Conservation (phyloP, 2,329 filamentous ascomycete genomes). For the Apiospora koreana region DNA sequence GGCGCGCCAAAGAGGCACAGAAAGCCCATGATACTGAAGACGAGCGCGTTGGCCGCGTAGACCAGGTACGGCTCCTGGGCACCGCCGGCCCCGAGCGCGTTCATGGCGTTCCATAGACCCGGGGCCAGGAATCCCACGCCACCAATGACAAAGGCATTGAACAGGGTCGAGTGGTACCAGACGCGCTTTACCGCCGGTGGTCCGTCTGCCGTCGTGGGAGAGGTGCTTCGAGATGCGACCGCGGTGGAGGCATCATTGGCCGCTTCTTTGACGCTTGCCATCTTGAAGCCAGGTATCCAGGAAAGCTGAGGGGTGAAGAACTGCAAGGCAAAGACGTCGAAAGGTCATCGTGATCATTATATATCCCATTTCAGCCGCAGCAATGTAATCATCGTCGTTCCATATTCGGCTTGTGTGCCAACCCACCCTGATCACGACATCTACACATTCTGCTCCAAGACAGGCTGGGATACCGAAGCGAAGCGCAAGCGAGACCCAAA, state of each 20-base stretch:
- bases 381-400: not conserved
- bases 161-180: slow-evolving; percentile 54
- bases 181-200: slow-evolving; percentile 17
- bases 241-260: not conserved
- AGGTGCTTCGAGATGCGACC: not conserved
- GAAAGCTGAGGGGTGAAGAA: not conserved
- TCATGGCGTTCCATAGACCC: slow-evolving; percentile 58
- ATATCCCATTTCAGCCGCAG: no score
- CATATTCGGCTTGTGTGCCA: slow-evolving; percentile 5
- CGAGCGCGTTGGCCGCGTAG: slow-evolving; percentile 37
- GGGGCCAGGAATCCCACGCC: slow-evolving; percentile 52
- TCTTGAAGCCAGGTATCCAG: not conserved
- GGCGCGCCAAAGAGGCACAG: slow-evolving; percentile 35
- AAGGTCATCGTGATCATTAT: not conserved
- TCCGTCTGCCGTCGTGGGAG: not conserved
- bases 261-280: not conserved
- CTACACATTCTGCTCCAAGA: not conserved
- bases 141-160: slow-evolving; percentile 55
- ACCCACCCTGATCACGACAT: slow-evolving; percentile 8
- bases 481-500: not conserved
- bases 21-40: slow-evolving; percentile 37
- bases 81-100: slow-evolving; percentile 52
- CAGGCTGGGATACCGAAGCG: not conserved
- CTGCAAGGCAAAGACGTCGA: not conserved
- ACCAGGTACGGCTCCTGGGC: slow-evolving; percentile 51